Evolutionary conservation across 306 rosid genomes (phyloP), one percentile per base, ranked within the genome.

Genomic region (Gleditsia sinensis): DNA sequence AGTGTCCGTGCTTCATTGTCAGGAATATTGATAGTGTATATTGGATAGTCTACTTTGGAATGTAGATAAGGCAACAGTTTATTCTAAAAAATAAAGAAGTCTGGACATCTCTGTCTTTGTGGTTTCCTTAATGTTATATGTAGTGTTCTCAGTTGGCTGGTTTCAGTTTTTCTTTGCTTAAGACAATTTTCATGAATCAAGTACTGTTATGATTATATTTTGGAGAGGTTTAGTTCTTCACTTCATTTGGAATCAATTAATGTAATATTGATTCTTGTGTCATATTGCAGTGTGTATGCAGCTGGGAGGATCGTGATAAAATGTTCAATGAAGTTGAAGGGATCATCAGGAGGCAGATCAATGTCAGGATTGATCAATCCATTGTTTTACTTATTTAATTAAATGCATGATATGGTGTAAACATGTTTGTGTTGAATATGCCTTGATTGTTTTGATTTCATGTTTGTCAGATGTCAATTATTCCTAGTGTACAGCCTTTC

Each of bases 401-500:
- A 32, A 50, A 40, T 54, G 8, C n/a, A 36, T 66, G 64, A 53
- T 75, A 36, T 58, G 48, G 33, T 58, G 28, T 63, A 55, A 5
- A 16, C 27, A 19, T 24, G 8, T 19, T 21, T 81, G 28, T 71
- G 48, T 33, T 58, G 54, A 70, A 11, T 56, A 17, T 40, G 19
- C 65, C 39, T 71, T 10, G 43, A 6, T 33, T 30, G 16, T 57
- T 45, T 37, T 71, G n/a, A 28, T 53, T 67, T n/a, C n/a, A 45
- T 62, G 72, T 60, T 61, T 66, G 79, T 81, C 89, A 94, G 98
- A 86, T 89, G 88, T 91, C 98, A 20, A 90, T 94, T 83, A 91
- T 94, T 77, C 98, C 98, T 33, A 94, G 98, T 72, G 98, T 94
- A 65, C 98, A 94, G 80, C 98, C 98, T 67, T 94, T 94, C 88